A percentile compares a stretch with the other conserved stretches of the same genome.
phyloP scores from a whole-genome alignment of 1,139 yeast species.

The Suhomyces choctaworum region DNA sequence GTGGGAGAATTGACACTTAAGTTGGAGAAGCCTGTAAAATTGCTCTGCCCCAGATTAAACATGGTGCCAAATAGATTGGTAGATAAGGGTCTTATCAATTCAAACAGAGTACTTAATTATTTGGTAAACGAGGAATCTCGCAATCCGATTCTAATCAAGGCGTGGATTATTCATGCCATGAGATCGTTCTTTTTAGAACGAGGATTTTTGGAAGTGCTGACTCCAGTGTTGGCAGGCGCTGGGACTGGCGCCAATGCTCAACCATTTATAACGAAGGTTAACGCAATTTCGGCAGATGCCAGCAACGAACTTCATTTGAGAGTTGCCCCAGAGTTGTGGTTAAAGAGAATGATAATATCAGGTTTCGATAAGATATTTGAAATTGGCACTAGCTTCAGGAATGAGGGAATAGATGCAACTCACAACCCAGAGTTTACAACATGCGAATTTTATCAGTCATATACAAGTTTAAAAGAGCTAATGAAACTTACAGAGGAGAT shows the following conservation, averaged over 20 bases:
- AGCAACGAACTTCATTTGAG: conserved; percentile 55
- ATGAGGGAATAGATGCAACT: conserved; percentile 89
- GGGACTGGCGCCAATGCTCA: conserved; percentile 90
- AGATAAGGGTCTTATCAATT: conserved; percentile 58
- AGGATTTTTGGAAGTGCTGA: conserved; percentile 80
- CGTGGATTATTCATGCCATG: conserved; percentile 53
- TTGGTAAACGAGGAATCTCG: conserved; percentile 55
- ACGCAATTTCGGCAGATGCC: conserved; percentile 40
- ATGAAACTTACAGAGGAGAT: conserved; percentile 64
- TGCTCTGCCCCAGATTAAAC: conserved; percentile 69
- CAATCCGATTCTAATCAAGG: conserved; percentile 53
- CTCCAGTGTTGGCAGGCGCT: conserved; percentile 73
- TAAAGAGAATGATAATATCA: conserved; percentile 74
- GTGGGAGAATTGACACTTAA: conserved; percentile 79
- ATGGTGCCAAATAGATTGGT: conserved; percentile 59
- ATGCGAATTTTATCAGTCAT: conserved; percentile 90
- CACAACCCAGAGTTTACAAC: conserved; percentile 96
- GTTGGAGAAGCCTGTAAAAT: conserved; percentile 45
- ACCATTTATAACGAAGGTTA: conserved; percentile 66
- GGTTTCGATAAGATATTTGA: conserved; percentile 89
- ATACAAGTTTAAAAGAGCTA: conserved; percentile 66
- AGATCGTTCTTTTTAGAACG: conserved; percentile 54
- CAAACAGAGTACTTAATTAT: conserved; percentile 74
- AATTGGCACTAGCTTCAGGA: conserved; percentile 81
- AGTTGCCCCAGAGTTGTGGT: conserved; percentile 95